Conservation (phyloP, 2,329 filamentous ascomycete species). For the Plenodomus biglobosus region DNA sequence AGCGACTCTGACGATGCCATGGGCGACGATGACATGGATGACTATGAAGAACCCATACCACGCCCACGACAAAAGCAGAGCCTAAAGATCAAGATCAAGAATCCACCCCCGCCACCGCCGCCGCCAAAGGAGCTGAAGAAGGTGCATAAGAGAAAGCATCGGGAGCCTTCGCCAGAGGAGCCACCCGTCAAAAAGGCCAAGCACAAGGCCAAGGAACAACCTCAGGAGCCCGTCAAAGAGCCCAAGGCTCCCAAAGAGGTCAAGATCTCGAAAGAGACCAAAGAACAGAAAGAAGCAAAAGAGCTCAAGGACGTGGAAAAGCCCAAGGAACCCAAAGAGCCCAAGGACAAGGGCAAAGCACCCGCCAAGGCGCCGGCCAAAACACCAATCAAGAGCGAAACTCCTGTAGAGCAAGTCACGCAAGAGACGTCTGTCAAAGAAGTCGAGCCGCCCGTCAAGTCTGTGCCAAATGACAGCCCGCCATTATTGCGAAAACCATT, state of each 20-base stretch:
- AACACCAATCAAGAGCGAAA: slow-evolving; percentile 31
- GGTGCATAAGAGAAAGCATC: slow-evolving; percentile 29
- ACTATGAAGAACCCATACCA: slow-evolving; percentile 43
- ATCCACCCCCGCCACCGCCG: slow-evolving; percentile 13
- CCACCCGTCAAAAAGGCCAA: slow-evolving; percentile 32
- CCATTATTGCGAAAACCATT: slow-evolving; percentile 30
- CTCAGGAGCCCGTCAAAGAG: slow-evolving; percentile 15
- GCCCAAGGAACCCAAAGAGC: slow-evolving; percentile 17
- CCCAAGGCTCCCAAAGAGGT: slow-evolving; percentile 15
- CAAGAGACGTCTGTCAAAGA: slow-evolving; percentile 34
- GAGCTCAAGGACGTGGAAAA: slow-evolving; percentile 12
- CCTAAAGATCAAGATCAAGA: slow-evolving; percentile 37
- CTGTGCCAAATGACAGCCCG: slow-evolving; percentile 32
- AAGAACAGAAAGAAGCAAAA: slow-evolving; percentile 22
- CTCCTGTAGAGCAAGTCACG: slow-evolving; percentile 25
- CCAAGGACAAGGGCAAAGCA: slow-evolving; percentile 10
- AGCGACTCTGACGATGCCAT: slow-evolving; percentile 31
- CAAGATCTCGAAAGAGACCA: slow-evolving; percentile 17
- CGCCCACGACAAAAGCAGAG: slow-evolving; percentile 30
- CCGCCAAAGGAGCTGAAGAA: slow-evolving; percentile 26
- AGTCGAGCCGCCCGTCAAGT: slow-evolving; percentile 24
- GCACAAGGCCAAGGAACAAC: slow-evolving; percentile 13
- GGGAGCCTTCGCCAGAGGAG: slow-evolving; percentile 33
- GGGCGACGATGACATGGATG: slow-evolving; percentile 40
- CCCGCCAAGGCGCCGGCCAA: slow-evolving; percentile 15